A percentile compares a stretch with the other conserved stretches of the same genome.
Conservation (phyloP, 345 rosid species). For the Acer campestre region DNA sequence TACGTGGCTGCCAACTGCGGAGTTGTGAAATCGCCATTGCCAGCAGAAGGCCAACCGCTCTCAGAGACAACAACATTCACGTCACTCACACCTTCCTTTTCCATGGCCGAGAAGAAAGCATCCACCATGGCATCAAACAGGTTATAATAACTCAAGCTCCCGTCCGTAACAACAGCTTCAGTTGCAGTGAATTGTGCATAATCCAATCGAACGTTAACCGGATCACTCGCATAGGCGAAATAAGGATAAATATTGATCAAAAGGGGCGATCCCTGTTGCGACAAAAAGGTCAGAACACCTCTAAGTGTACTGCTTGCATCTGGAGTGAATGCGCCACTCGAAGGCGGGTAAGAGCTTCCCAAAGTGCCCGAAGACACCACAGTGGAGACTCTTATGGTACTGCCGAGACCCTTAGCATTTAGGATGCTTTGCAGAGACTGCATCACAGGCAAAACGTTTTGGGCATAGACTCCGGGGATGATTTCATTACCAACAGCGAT, state of each 20-base stretch:
- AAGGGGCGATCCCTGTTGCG: not conserved
- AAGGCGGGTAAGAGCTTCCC: slow-evolving; percentile 22
- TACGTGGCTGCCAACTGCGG: slow-evolving; percentile 20
- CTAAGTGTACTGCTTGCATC: not conserved
- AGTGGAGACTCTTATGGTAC: slow-evolving; percentile 3
- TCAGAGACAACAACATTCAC: slow-evolving; percentile 36
- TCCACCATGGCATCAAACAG: slow-evolving; percentile 30
- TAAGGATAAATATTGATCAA: slow-evolving; percentile 7
- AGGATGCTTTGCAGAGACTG: not conserved
- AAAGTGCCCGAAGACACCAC: not conserved
- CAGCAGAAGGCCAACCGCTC: slow-evolving; percentile 50
- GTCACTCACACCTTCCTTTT: slow-evolving; percentile 18
- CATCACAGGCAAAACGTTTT: slow-evolving; percentile 11
- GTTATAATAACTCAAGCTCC: slow-evolving; percentile 13
- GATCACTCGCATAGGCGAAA: slow-evolving; percentile 13
- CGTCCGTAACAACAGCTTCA: slow-evolving; percentile 4
- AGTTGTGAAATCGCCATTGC: slow-evolving; percentile 32
- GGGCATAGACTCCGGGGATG: not conserved
- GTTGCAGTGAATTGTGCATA: slow-evolving; percentile 16
- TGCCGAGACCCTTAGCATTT: not conserved
- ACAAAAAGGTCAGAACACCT: not conserved
- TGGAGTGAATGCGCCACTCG: not conserved
- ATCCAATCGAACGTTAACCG: not conserved
- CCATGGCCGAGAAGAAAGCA: slow-evolving; percentile 24
- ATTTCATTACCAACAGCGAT: slow-evolving; percentile 25